Percentiles rank a stretch among this genome's conserved stretches.
phyloP scores from a whole-genome alignment of 352 stramenopile genomes.

The Globisporangium nodosum region DNA sequence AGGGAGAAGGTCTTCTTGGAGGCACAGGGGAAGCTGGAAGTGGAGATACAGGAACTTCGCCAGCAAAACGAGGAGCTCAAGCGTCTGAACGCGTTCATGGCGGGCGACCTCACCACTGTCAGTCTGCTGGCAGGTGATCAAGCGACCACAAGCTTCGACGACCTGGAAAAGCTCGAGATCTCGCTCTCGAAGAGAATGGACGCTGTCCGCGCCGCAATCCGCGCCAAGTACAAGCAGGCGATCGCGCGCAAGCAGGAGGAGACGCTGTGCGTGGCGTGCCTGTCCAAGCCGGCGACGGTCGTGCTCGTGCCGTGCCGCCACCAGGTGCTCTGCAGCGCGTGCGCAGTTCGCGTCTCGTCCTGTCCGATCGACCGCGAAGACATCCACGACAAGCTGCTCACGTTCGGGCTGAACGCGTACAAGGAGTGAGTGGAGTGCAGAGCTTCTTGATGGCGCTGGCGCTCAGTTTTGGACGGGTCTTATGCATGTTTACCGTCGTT shows the following conservation, averaged over 20 bases:
- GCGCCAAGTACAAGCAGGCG: constrained; percentile 22
- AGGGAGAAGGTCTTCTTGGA: constrained; percentile 21
- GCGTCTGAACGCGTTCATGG: constrained; percentile 15
- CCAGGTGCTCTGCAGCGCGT: constrained; percentile 52
- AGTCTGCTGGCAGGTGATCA: constrained; percentile 14
- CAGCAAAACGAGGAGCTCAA: constrained; percentile 21
- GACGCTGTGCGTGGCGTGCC: constrained; percentile 50
- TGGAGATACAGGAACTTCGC: constrained; percentile 16
- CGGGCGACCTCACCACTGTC: constrained; percentile 14
- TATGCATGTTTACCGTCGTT: background rate
- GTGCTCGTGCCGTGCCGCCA: constrained; percentile 55
- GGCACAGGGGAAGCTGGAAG: constrained; percentile 27
- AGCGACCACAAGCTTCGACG: constrained; percentile 17
- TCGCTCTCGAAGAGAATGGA: constrained; percentile 22
- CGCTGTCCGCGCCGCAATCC: constrained; percentile 22
- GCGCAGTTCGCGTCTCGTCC: constrained; percentile 35
- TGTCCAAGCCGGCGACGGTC: constrained; percentile 38
- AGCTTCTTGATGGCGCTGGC: background rate
- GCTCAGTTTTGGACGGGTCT: too few species aligned
- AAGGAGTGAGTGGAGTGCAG: constrained; percentile 2
- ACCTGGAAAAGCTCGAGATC: constrained; percentile 40
- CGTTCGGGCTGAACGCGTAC: constrained; percentile 53
- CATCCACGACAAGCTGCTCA: constrained; percentile 62
- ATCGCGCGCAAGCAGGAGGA: constrained; percentile 17
- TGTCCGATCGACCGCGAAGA: constrained; percentile 57